These are phyloP conservation scores for Kluyveromyces sp. DNA, from an alignment of 1,139 yeast species.

Conservation along the genomic window DNA sequence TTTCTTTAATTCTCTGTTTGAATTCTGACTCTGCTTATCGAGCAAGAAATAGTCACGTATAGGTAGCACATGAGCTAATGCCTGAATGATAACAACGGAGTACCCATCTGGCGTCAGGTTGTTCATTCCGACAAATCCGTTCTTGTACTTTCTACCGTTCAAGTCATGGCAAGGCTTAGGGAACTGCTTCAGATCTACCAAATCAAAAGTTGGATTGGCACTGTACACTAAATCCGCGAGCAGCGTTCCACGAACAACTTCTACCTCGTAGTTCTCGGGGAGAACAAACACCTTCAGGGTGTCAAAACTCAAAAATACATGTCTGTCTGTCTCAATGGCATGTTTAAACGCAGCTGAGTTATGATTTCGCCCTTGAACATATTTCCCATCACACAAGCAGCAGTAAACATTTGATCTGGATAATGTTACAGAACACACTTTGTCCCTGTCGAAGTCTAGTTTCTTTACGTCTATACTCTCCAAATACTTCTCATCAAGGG, in stretches of 20 bases:
- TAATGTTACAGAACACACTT: conserved; percentile 57
- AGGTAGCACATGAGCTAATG: conserved; percentile 46
- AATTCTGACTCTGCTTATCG: conserved; percentile 19
- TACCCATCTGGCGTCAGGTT: conserved; percentile 46
- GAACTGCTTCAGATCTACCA: conserved; percentile 29
- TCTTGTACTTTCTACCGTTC: conserved; percentile 40
- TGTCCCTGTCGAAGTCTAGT: conserved; percentile 67
- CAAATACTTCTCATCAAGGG: conserved; percentile 20
- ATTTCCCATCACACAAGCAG: conserved; percentile 70
- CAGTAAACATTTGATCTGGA: conserved; percentile 59
- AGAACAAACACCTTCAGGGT: conserved; percentile 46
- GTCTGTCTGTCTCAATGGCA: conserved; percentile 56
- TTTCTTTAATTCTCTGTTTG: conserved; percentile 12
- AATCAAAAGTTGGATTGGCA: conserved; percentile 46
- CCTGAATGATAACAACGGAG: conserved; percentile 51
- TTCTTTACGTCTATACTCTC: conserved; percentile 49
- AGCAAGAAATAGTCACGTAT: conserved; percentile 47
- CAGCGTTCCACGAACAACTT: conserved; percentile 11
- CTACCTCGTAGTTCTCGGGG: conserved; percentile 41
- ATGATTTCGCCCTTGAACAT: conserved; percentile 58
- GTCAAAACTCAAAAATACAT: conserved; percentile 51
- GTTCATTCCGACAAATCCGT: conserved; percentile 64
- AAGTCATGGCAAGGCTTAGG: conserved; percentile 37
- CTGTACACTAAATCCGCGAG: conserved; percentile 48
- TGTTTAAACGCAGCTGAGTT: conserved; percentile 64